Evolutionary conservation across 2,329 filamentous ascomycete species (phyloP), one percentile per base, ranked within the genome.

Genomic region (Sporothrix euskadiensis): DNA sequence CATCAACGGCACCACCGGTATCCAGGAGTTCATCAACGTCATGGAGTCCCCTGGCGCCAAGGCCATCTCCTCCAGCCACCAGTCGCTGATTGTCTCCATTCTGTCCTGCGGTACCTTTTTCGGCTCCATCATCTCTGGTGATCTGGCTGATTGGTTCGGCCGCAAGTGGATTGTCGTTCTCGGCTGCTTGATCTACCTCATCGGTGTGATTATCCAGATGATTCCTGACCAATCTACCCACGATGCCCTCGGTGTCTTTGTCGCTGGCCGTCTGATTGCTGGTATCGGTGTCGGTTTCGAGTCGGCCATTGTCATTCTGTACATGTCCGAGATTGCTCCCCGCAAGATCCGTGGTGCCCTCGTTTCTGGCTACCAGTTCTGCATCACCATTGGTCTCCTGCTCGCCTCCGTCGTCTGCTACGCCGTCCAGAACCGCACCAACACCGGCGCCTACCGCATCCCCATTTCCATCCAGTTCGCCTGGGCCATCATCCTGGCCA

Each of bases 301-400:
- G 77, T 93, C 91, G 9, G 91, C 92, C 78, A 90, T 94, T 78
- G 90, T 94, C 81, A 93, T 94, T 79, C 85, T 94, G 75, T 94
- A 96, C 88, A 95, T 96, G 92, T 93, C 91, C 68, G 93, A 94
- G 83, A 93, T 94, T 80, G 83, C 84, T 76, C 91, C 91, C 74
- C 88, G 87, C 81, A 93, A 92, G 81, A 90, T 96, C 76, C 81
- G 81, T 74, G 80, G 81, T 71, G 80, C 80, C 63, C 77, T 82
- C 72, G 88, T 91, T 22, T 84, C 87, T 1, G 89, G 87, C 35
- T 93, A 93, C 81, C 91, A 93, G 81, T 87, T 93, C 47, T 89
- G 92, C 83, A 91, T 93, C 79, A 93, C 91, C 1, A 84, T 92
- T 47, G 91, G 91, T 44, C 91, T 93, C 76, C 87, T 89, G 71